Percentiles rank a stretch among this genome's conserved stretches.
These are phyloP conservation scores for Trichoderma sp. DNA, from an alignment of 2,329 filamentous ascomycete species.

Conservation along the genomic window DNA sequence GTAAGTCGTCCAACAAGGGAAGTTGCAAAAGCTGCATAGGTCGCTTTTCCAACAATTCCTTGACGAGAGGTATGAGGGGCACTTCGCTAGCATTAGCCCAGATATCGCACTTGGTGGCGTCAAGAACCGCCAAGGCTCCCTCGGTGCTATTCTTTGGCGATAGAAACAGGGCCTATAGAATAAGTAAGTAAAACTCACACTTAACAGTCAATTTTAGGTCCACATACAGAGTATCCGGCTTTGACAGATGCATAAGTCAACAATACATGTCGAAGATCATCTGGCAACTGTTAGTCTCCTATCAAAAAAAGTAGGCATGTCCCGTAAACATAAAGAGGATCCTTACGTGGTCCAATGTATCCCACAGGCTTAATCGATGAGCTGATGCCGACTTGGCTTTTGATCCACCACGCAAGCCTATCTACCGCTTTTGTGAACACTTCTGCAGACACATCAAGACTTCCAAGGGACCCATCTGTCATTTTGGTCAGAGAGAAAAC, in stretches of 20 bases:
- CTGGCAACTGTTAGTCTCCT: background rate
- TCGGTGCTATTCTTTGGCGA: slow-evolving; percentile 42
- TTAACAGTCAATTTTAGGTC: background rate
- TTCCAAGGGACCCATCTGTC: background rate
- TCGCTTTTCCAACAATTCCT: background rate
- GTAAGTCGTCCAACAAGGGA: background rate
- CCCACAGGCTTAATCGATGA: background rate
- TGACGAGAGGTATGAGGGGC: background rate
- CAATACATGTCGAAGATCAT: slow-evolving; percentile 3
- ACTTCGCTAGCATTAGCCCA: slow-evolving; percentile 37
- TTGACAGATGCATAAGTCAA: slow-evolving; percentile 2
- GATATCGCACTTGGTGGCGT: slow-evolving; percentile 39
- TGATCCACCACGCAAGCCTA: slow-evolving; percentile 1
- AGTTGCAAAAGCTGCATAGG: background rate
- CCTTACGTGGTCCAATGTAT: slow-evolving; percentile 1
- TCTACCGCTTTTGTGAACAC: background rate
- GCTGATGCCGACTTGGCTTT: background rate
- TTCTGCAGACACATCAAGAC: background rate
- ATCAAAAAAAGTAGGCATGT: background rate
- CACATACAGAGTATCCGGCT: background rate
- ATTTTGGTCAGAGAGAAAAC: background rate
- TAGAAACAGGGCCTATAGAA: background rate
- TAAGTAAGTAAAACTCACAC: background rate
- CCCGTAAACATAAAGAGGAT: background rate
- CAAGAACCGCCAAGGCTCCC: slow-evolving; percentile 41